phyloP scores from a whole-genome alignment of 495 filamentous ascomycete genomes.

The Cetradonia linearis region DNA sequence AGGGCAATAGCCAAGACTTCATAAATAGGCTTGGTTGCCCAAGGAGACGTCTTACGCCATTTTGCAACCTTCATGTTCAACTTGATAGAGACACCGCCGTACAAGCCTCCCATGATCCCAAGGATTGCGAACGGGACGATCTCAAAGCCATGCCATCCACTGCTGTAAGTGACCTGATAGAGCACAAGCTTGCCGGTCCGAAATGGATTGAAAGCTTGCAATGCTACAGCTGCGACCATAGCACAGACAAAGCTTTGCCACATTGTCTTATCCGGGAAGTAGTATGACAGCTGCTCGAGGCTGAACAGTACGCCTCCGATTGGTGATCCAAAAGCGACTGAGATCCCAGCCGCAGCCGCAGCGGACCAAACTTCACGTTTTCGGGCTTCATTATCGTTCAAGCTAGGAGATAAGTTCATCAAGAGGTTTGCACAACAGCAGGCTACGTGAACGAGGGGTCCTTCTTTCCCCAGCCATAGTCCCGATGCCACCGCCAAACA shows the following conservation, averaged over 20 bases:
- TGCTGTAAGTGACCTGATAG: constrained; percentile 91
- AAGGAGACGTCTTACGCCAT: constrained; percentile 59
- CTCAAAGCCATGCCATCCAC: constrained; percentile 91
- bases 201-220: constrained; percentile 91
- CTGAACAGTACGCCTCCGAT: constrained; percentile 91
- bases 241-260: constrained; percentile 99
- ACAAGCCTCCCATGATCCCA: constrained; percentile 82
- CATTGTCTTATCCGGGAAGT: constrained; percentile 99
- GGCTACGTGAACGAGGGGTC: constrained; percentile 91
- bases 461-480: constrained; percentile 97
- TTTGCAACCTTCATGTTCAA: constrained; percentile 78
- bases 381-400: constrained; percentile 87
- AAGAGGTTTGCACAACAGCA: constrained; percentile 96
- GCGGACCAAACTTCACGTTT: constrained; percentile 95
- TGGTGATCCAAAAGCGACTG: constrained; percentile 93
- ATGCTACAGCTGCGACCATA: constrained; percentile 88
- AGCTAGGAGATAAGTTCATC: constrained; percentile 76
- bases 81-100: constrained; percentile 90
- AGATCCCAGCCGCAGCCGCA: constrained; percentile 88
- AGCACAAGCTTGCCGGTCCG: constrained; percentile 91
- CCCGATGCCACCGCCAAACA: constrained; percentile 92
- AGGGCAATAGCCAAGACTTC: constrained; percentile 69
- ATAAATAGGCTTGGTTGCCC: constrained; percentile 54
- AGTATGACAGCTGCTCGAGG: constrained; percentile 94
- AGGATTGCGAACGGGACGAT: constrained; percentile 79